Evolutionary conservation across 768 basidiomycete genomes (phyloP).

Genomic region (Lactarius sanguifluus): DNA sequence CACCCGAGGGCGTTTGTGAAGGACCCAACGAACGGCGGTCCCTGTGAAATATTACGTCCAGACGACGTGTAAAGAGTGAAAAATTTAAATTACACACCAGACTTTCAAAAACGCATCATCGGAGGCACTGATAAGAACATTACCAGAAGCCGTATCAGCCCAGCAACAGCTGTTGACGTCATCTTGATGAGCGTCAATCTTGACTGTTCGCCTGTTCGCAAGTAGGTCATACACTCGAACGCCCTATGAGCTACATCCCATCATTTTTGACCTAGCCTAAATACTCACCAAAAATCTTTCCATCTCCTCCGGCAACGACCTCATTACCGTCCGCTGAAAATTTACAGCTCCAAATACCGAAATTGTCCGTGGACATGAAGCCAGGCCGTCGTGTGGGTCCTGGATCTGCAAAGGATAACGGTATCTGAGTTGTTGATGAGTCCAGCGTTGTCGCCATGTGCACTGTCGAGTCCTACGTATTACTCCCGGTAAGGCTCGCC

Average conservation of each 20-base stretch:
- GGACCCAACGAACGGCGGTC: slow-evolving; percentile 50
- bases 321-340: slow-evolving; percentile 97
- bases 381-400: slow-evolving; percentile 30
- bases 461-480: slow-evolving; percentile 60
- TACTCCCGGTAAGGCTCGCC: slow-evolving; percentile 18
- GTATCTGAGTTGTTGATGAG: slow-evolving; percentile 56
- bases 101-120: slow-evolving; percentile 95
- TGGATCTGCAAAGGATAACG: slow-evolving; percentile 49
- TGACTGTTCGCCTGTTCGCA: slow-evolving; percentile 73
- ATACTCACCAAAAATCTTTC: slow-evolving; percentile 66
- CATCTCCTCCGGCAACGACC: slow-evolving; percentile 88
- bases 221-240: slow-evolving; percentile 85
- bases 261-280: not conserved
- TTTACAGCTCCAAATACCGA: slow-evolving; percentile 89
- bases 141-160: slow-evolving; percentile 91
- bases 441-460: slow-evolving; percentile 76
- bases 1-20: slow-evolving; percentile 78
- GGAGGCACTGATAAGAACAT: slow-evolving; percentile 91
- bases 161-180: slow-evolving; percentile 97
- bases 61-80: not conserved
- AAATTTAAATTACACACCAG: slow-evolving; percentile 55
- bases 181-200: slow-evolving; percentile 81
- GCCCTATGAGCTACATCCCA: not conserved
- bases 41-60: slow-evolving; percentile 37
- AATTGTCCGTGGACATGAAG: slow-evolving; percentile 45